Evolutionary conservation across 805 yeast genomes (phyloP).

Genomic region (Wickerhamiella sergipiensis): DNA sequence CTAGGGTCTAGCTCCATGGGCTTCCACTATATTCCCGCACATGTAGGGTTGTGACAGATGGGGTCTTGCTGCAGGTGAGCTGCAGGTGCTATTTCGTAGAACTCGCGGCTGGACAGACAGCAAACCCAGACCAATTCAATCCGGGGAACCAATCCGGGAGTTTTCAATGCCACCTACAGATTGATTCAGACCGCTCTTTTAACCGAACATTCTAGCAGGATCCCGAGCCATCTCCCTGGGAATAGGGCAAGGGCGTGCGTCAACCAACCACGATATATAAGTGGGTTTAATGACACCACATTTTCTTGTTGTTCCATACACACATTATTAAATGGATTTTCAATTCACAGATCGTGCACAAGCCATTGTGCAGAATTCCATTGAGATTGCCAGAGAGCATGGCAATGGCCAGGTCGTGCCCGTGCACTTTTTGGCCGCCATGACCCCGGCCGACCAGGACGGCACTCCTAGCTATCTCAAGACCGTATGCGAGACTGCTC

Average conservation of each 20-base stretch:
- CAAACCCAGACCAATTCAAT: no score
- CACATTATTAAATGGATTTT: constrained; percentile 13
- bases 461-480: constrained; percentile 54
- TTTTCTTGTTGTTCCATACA: background rate
- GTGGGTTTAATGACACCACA: background rate
- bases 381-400: constrained; percentile 70
- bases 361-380: constrained; percentile 63
- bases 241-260: background rate
- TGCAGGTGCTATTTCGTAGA: background rate
- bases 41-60: background rate
- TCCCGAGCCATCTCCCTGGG: background rate
- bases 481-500: constrained; percentile 69
- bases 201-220: background rate
- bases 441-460: constrained; percentile 50
- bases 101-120: background rate
- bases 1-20: background rate
- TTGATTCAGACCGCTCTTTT: background rate
- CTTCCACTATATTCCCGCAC: background rate
- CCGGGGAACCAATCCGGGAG: background rate
- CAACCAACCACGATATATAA: background rate
- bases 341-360: constrained; percentile 89
- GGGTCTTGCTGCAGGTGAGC: background rate
- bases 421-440: constrained; percentile 83
- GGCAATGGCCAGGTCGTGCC: constrained; percentile 75
- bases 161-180: background rate